Percentiles rank a stretch among this genome's conserved stretches.
phyloP scores from a whole-genome alignment of 805 yeast genomes.

The Ogataea sp. region DNA sequence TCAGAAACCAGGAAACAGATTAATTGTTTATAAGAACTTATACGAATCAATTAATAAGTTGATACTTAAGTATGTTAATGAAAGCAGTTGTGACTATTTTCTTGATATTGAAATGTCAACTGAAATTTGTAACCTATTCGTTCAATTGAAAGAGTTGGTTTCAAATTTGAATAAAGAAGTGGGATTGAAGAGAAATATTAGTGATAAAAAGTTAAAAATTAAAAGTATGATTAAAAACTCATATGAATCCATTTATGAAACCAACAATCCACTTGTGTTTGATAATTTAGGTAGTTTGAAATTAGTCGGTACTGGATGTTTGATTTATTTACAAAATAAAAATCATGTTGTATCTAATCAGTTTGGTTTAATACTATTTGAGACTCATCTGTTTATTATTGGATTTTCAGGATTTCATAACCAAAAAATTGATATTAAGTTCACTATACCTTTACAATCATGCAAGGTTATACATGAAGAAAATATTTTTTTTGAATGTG shows the following conservation, averaged over 20 bases:
- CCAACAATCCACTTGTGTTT: not conserved
- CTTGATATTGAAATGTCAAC: not conserved
- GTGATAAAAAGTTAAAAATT: too few species aligned
- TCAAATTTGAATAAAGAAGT: not conserved
- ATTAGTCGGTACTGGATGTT: conserved; percentile 33
- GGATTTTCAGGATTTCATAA: conserved; percentile 13
- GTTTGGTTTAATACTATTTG: conserved; percentile 36
- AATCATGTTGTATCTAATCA: conserved; percentile 8
- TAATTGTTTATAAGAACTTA: conserved; percentile 43
- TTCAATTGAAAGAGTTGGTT: conserved; percentile 8
- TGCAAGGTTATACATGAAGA: conserved; percentile 11
- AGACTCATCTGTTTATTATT: conserved; percentile 39
- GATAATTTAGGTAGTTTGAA: conserved; percentile 36
- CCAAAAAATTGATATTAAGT: conserved; percentile 26
- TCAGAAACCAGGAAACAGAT: conserved; percentile 45
- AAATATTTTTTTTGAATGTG: conserved; percentile 1
- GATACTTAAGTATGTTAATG: too few species aligned
- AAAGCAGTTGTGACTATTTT: too few species aligned
- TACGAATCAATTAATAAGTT: conserved; percentile 28
- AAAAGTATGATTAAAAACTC: not conserved
- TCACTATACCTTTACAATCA: conserved; percentile 40
- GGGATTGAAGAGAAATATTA: not conserved
- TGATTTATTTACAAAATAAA: conserved; percentile 29
- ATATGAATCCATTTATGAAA: not conserved
- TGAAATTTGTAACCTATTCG: conserved; percentile 13